Evolutionary conservation across 169 alveolate genomes (phyloP), one percentile per base, ranked within the genome.

Genomic region (Theileria sp.): DNA sequence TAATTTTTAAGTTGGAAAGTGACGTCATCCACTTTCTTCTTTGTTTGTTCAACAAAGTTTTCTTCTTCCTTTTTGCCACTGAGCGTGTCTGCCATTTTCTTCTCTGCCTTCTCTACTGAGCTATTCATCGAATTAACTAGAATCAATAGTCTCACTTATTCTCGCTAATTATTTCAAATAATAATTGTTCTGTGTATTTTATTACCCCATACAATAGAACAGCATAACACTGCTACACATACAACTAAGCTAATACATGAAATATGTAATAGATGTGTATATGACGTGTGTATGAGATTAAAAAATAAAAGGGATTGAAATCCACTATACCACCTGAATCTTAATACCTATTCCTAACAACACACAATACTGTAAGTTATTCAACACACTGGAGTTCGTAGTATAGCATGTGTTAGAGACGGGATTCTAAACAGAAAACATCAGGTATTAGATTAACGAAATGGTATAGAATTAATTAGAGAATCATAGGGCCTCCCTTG

Each of bases 401-500:
- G 36, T 5, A 32, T 32, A 32, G 36, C 36, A 32, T 32, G 36
- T 32, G 36, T 32, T 32, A 32, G 36, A 32, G 36, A 5, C n/a
- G 36, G 36, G 5, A 5, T 32, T 32, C 36, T 1, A 32, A 32
- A 1, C 36, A 3, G 5, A 5, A 3, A 32, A 5, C 36, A 32
- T 5, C 5, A 5, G 36, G 36, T 32, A 32, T 32, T 32, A 32
- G 36, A 32, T 32, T 32, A 61, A 0, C 6, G 23, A 61, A 2
- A 21, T 12, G 69, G 23, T 12, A 15, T 61, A 12, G 19, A 26
- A 12, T 61, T 2, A 25, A 1, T 26, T 21, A 64, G 13, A 25
- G 9, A 25, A 64, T 64, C 26, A 64, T 19, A 64, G 72, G 8
- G 44, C 49, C 13, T 64, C 72, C 49, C 72, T 64, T 64, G 72